Conservation (phyloP, 306 rosid species). For the Hippophae tibetana region DNA sequence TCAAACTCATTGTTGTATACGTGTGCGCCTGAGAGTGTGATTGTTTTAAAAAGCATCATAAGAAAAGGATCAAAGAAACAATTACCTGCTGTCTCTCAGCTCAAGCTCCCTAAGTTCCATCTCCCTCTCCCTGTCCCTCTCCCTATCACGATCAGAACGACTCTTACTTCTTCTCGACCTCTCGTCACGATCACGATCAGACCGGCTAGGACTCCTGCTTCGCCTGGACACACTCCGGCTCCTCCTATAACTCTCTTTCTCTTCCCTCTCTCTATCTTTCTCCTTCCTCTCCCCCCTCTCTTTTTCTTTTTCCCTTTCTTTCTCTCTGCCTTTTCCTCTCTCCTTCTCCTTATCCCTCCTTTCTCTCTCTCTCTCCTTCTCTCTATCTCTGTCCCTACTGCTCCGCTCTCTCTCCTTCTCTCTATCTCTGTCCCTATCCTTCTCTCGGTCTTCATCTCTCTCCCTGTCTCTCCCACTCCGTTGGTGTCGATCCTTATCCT, state of each 20-base stretch:
- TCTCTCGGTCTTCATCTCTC: constrained; percentile 35
- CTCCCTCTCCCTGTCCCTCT: constrained; percentile 55
- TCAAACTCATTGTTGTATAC: too few species aligned
- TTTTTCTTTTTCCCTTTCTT: constrained; percentile 23
- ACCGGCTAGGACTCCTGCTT: constrained; percentile 26
- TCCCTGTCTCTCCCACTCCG: constrained; percentile 40
- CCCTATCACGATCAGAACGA: constrained; percentile 36
- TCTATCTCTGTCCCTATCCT: constrained; percentile 25
- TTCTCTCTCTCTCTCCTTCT: constrained; percentile 1
- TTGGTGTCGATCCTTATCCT: constrained; percentile 44
- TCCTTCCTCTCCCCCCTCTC: constrained; percentile 22
- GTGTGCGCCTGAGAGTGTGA: too few species aligned
- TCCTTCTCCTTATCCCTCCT: constrained; percentile 1
- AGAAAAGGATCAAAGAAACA: background rate
- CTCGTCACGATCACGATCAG: constrained; percentile 33
- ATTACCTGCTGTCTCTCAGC: constrained; percentile 60
- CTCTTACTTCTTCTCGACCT: constrained; percentile 32
- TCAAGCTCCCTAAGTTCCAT: constrained; percentile 37
- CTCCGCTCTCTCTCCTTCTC: constrained; percentile 35
- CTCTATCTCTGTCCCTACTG: constrained; percentile 10
- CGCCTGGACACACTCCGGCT: constrained; percentile 37
- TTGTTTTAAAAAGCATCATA: background rate
- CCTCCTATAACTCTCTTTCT: constrained; percentile 39
- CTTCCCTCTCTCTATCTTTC: constrained; percentile 24
- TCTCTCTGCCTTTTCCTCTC: constrained; percentile 42